Percentiles rank a stretch among this genome's conserved stretches.
phyloP scores from a whole-genome alignment of 228 moss, liverwort and hornwort species.

The Sphagnum fallax region DNA sequence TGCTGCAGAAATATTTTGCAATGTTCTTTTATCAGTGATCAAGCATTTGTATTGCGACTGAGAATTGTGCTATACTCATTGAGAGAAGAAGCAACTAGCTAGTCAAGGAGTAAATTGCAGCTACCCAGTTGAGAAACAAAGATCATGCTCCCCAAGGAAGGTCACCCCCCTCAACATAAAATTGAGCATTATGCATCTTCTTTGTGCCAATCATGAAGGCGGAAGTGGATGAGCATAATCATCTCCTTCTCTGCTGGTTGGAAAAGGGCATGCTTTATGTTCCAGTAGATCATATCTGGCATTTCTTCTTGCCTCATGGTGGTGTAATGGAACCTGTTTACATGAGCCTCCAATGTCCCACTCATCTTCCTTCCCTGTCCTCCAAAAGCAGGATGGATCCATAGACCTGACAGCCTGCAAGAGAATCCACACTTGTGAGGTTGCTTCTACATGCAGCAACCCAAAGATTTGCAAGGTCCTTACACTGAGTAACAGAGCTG shows the following conservation, averaged over 20 bases:
- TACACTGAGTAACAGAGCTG: too few relatives aligned
- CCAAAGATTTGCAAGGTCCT: too few relatives aligned
- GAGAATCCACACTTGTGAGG: neutral
- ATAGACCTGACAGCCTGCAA: conserved; percentile 76
- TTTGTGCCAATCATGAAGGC: conserved; percentile 98
- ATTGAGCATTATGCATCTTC: conserved; percentile 97
- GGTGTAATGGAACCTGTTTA: conserved; percentile 88
- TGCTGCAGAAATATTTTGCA: too few relatives aligned
- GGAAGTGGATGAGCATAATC: conserved; percentile 96
- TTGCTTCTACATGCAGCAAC: too few relatives aligned
- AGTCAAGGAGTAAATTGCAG: neutral
- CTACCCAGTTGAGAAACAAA: neutral
- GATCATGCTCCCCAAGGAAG: too few relatives aligned
- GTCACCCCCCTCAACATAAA: conserved; percentile 68
- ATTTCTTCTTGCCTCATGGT: conserved; percentile 97
- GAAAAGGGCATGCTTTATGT: conserved; percentile 97
- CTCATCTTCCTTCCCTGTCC: conserved; percentile 95
- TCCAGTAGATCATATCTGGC: conserved; percentile 91
- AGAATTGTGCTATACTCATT: too few relatives aligned
- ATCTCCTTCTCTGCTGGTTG: conserved; percentile 99
- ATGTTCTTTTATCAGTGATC: too few relatives aligned
- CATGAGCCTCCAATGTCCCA: conserved; percentile 87
- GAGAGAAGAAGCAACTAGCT: neutral
- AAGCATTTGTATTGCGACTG: neutral
- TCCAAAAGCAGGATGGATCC: conserved; percentile 91